Percentiles rank a stretch among this genome's conserved stretches.
Conservation (phyloP, 768 basidiomycete genomes). For the Candolleomyces aberdarensis region DNA sequence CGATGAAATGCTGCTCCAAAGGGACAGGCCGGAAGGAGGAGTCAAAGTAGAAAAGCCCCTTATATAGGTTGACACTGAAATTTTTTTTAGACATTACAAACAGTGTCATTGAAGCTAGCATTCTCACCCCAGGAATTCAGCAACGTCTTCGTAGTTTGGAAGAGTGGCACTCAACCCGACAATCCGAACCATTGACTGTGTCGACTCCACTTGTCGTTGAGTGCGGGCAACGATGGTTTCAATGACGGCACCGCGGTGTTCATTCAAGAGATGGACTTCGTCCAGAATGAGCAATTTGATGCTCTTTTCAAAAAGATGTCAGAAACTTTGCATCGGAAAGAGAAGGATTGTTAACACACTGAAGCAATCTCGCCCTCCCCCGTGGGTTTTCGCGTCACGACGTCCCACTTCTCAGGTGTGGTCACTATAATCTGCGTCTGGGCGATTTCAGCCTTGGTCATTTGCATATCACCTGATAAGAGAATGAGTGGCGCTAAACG, state of each 20-base stretch:
- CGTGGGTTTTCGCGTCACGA: slow-evolving; percentile 94
- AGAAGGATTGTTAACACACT: slow-evolving; percentile 40
- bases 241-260: slow-evolving; percentile 97
- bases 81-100: not conserved
- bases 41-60: slow-evolving; percentile 96
- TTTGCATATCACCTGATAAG: slow-evolving; percentile 83
- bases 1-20: slow-evolving; percentile 95
- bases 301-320: slow-evolving; percentile 45
- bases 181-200: slow-evolving; percentile 93
- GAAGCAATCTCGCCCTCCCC: slow-evolving; percentile 96
- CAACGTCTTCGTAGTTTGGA: slow-evolving; percentile 96
- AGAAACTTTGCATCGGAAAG: not conserved
- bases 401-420: slow-evolving; percentile 99
- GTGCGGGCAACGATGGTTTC: slow-evolving; percentile 98
- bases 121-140: slow-evolving; percentile 83
- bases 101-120: not conserved
- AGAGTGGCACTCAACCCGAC: slow-evolving; percentile 95
- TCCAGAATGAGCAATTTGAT: slow-evolving; percentile 95
- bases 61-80: slow-evolving; percentile 77
- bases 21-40: slow-evolving; percentile 96
- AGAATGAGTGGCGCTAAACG: not conserved
- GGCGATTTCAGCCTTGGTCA: slow-evolving; percentile 90
- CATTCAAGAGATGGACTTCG: slow-evolving; percentile 95
- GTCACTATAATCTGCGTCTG: slow-evolving; percentile 98
- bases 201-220: slow-evolving; percentile 92